phyloP scores from a whole-genome alignment of 2,329 filamentous ascomycete species.

The Chalaropsis ovoidea region DNA sequence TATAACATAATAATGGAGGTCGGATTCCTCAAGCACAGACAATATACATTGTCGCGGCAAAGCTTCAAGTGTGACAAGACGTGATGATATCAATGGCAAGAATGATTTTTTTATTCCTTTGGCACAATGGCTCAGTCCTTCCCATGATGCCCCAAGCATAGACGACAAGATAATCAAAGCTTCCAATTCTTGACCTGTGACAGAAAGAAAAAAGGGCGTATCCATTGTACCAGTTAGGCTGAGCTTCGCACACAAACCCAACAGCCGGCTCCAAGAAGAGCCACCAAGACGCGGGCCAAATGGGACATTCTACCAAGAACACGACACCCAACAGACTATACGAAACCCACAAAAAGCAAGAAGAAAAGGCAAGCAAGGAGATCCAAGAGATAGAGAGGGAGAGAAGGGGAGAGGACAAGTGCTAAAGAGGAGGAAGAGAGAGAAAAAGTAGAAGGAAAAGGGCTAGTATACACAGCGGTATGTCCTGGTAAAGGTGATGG shows the following conservation, averaged over 20 bases:
- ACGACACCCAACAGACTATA: not conserved
- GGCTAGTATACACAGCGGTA: slow-evolving; percentile 22
- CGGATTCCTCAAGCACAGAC: too few relatives aligned
- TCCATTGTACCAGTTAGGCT: not conserved
- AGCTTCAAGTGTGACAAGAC: too few relatives aligned
- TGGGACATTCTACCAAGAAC: not conserved
- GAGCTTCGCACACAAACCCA: not conserved
- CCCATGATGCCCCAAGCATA: too few relatives aligned
- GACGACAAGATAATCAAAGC: too few relatives aligned
- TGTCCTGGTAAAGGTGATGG: slow-evolving; percentile 6
- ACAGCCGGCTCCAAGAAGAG: not conserved
- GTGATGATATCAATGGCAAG: too few relatives aligned
- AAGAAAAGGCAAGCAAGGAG: not conserved
- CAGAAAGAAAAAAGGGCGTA: not conserved
- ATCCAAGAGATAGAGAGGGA: not conserved
- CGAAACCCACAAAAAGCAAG: not conserved
- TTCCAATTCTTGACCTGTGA: too few relatives aligned
- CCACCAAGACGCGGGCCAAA: not conserved
- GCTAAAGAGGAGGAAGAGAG: not conserved
- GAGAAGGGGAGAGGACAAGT: not conserved
- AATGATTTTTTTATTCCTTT: too few relatives aligned
- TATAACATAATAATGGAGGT: too few relatives aligned
- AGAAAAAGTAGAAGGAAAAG: not conserved
- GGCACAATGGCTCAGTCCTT: too few relatives aligned
- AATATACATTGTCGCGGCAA: too few relatives aligned